phyloP scores from a whole-genome alignment of 495 filamentous ascomycete species.

The Cercophora newfieldiana region DNA sequence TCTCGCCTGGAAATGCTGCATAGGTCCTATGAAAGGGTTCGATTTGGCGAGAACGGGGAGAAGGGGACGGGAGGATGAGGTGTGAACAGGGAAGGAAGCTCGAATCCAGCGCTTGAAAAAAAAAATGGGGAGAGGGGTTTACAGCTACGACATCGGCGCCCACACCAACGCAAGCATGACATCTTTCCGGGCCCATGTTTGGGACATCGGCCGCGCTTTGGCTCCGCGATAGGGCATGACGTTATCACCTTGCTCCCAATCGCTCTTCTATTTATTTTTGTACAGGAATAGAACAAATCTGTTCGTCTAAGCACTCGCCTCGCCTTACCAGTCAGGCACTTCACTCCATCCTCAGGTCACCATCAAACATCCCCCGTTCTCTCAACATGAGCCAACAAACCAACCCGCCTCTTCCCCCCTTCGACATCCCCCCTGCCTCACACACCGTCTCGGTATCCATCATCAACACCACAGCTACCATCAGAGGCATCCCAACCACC shows the following conservation, averaged over 20 bases:
- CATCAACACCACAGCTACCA: conserved; percentile 9
- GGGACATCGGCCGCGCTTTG: neutral
- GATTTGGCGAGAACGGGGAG: too few relatives aligned
- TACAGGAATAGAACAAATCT: neutral
- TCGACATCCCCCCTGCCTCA: conserved; percentile 1
- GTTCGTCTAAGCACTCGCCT: neutral
- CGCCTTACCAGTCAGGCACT: too few relatives aligned
- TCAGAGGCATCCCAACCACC: neutral
- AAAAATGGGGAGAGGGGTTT: neutral
- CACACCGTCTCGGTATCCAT: conserved; percentile 9
- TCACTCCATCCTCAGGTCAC: neutral
- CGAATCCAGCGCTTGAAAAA: too few relatives aligned
- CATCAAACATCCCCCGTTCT: neutral
- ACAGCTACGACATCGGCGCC: neutral
- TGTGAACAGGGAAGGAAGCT: too few relatives aligned
- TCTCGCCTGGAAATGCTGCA: neutral
- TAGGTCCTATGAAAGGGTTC: too few relatives aligned
- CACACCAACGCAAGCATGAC: neutral
- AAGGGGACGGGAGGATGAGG: too few relatives aligned
- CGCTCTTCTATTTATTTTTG: too few relatives aligned
- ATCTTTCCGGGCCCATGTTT: neutral
- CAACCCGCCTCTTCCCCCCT: conserved; percentile 6
- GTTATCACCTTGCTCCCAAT: neutral
- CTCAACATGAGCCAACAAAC: neutral
- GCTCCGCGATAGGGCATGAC: neutral